Evolutionary conservation across 169 alveolate species (phyloP).

Genomic region (Amoebophrya sp.): DNA sequence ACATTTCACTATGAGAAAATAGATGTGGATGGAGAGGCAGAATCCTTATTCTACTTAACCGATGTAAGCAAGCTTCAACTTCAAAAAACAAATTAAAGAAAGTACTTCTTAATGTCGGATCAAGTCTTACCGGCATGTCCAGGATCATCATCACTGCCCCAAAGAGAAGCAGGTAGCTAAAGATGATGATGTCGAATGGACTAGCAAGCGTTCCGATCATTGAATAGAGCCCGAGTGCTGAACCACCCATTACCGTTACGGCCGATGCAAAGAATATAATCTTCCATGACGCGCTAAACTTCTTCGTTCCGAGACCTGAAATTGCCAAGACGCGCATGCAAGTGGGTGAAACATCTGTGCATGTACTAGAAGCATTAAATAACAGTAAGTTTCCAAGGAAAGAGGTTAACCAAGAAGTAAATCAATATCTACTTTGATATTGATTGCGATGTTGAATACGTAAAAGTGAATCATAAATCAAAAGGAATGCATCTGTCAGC

Average conservation of each 20-base stretch:
- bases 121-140: neutral
- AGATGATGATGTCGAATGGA: constrained; percentile 20
- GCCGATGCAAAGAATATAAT: neutral
- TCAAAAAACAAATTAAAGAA: neutral
- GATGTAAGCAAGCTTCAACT: neutral
- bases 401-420: too few relatives aligned
- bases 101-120: neutral
- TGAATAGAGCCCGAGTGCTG: neutral
- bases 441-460: too few relatives aligned
- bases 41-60: too few relatives aligned
- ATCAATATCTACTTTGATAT: too few relatives aligned
- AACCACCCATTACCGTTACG: neutral
- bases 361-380: too few relatives aligned
- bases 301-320: neutral
- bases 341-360: too few relatives aligned
- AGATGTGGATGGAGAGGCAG: too few relatives aligned
- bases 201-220: constrained; percentile 3
- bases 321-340: too few relatives aligned
- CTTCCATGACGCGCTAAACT: constrained; percentile 3
- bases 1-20: too few relatives aligned
- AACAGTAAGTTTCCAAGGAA: too few relatives aligned
- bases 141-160: neutral
- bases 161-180: neutral
- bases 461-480: too few relatives aligned
- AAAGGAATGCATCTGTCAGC: too few relatives aligned